These are phyloP conservation scores for Leccinum subfulvum DNA, from an alignment of 1,284 basidiomycete species.

Conservation along the genomic window DNA sequence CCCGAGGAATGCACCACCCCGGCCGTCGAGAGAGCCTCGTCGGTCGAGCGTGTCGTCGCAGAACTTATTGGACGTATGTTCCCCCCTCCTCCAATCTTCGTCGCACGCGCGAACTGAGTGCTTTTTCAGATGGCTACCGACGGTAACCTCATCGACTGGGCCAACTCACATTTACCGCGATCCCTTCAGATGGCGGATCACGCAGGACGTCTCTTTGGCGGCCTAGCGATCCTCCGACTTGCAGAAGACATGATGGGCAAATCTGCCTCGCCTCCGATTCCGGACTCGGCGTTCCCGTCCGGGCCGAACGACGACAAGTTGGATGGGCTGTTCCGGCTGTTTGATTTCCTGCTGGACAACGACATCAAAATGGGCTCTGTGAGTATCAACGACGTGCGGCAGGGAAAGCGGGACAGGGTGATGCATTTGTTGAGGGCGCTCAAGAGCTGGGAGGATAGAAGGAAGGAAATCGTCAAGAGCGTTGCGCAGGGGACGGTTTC, in stretches of 20 bases:
- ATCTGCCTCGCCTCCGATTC: conserved; percentile 63
- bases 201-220: conserved; percentile 52
- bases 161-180: conserved; percentile 77
- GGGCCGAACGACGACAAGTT: conserved; percentile 70
- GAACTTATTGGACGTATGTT: conserved; percentile 38
- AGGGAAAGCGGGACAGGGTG: conserved; percentile 77
- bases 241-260: conserved; percentile 76
- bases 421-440: conserved; percentile 74
- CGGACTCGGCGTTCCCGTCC: conserved; percentile 76
- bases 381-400: conserved; percentile 86
- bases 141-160: conserved; percentile 74
- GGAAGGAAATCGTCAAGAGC: conserved; percentile 51
- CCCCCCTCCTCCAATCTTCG: no score
- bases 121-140: conserved; percentile 36
- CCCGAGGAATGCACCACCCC: conserved; percentile 45
- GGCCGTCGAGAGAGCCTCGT: conserved; percentile 63
- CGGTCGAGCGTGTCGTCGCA: conserved; percentile 38
- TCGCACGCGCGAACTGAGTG: neutral
- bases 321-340: conserved; percentile 86
- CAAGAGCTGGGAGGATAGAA: conserved; percentile 75
- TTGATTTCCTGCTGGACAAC: conserved; percentile 86
- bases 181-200: conserved; percentile 61
- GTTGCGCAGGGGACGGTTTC: conserved; percentile 45
- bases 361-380: conserved; percentile 86
- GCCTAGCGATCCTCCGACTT: conserved; percentile 72